Percentiles rank a stretch among this genome's conserved stretches.
Conservation (phyloP, 2,329 filamentous ascomycete species). For the Zasmidium cellare region DNA sequence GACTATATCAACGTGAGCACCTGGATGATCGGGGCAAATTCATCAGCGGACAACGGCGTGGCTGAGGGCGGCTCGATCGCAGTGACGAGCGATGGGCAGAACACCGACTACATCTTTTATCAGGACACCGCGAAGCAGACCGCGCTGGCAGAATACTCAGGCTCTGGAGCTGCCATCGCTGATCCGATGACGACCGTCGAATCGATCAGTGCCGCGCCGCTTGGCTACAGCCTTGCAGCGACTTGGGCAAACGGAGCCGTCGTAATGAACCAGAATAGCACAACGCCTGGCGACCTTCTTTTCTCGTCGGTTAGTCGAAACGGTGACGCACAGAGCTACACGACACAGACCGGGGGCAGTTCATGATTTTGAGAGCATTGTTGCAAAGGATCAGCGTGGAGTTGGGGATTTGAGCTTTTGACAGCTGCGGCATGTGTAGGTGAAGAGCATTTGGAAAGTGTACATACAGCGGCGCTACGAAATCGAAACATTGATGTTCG, state of each 20-base stretch:
- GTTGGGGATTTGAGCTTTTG: not conserved
- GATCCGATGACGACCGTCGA: not conserved
- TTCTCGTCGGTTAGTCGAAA: constrained; percentile 1
- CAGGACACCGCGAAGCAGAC: not conserved
- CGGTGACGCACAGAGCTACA: not conserved
- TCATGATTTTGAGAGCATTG: not conserved
- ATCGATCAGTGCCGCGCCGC: not conserved
- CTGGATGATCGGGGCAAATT: not conserved
- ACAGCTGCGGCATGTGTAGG: no score
- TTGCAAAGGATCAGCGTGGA: not conserved
- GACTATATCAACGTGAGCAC: not conserved
- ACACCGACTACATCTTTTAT: constrained; percentile 1
- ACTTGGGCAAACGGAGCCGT: not conserved
- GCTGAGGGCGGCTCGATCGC: not conserved
- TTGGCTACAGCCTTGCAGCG: not conserved
- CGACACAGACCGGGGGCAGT: not conserved
- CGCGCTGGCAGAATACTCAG: not conserved
- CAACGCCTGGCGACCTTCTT: not conserved
- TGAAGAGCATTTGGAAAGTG: not conserved
- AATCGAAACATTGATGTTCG: not conserved
- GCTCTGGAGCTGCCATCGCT: not conserved
- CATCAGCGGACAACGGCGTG: not conserved
- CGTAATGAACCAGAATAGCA: constrained; percentile 4
- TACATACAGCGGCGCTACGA: not conserved
- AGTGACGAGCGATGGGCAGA: not conserved